These are phyloP conservation scores for Vitis hybrid DNA, from an alignment of 177 flowering plant genomes.

Conservation along the genomic window DNA sequence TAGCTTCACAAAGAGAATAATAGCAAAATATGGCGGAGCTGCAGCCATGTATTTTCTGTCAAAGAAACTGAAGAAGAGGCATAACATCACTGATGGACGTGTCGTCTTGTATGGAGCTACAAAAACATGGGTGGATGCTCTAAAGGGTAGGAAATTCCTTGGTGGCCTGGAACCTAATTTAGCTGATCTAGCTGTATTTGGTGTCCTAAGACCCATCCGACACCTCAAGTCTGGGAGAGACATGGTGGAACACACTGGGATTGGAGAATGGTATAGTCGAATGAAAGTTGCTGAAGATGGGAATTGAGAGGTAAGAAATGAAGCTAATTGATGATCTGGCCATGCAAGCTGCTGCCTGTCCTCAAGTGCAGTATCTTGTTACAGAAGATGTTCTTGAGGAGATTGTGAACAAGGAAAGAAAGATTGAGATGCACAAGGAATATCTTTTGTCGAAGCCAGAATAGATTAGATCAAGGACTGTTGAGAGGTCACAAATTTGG, in stretches of 20 bases:
- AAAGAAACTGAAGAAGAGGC: slow-evolving; percentile 81
- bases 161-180: slow-evolving; percentile 74
- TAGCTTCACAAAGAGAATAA: slow-evolving; percentile 65
- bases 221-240: slow-evolving; percentile 72
- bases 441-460: slow-evolving; percentile 91
- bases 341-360: slow-evolving; percentile 99
- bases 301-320: no score
- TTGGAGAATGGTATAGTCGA: slow-evolving; percentile 78
- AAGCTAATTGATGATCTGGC: slow-evolving; percentile 92
- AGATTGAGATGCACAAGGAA: slow-evolving; percentile 95
- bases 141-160: slow-evolving; percentile 73
- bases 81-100: slow-evolving; percentile 93
- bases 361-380: slow-evolving; percentile 78
- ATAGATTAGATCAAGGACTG: slow-evolving; percentile 82
- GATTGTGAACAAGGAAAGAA: slow-evolving; percentile 72
- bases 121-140: slow-evolving; percentile 92
- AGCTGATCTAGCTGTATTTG: slow-evolving; percentile 84
- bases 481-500: slow-evolving; percentile 42
- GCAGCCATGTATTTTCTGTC: slow-evolving; percentile 96
- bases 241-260: slow-evolving; percentile 75
- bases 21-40: slow-evolving; percentile 91
- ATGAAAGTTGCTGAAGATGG: slow-evolving; percentile 45
- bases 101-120: slow-evolving; percentile 88
- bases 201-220: slow-evolving; percentile 86
- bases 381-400: slow-evolving; percentile 81